These are phyloP conservation scores for Wickerhamomyces strasburgensis DNA, from an alignment of 805 yeast genomes.

Conservation along the genomic window DNA sequence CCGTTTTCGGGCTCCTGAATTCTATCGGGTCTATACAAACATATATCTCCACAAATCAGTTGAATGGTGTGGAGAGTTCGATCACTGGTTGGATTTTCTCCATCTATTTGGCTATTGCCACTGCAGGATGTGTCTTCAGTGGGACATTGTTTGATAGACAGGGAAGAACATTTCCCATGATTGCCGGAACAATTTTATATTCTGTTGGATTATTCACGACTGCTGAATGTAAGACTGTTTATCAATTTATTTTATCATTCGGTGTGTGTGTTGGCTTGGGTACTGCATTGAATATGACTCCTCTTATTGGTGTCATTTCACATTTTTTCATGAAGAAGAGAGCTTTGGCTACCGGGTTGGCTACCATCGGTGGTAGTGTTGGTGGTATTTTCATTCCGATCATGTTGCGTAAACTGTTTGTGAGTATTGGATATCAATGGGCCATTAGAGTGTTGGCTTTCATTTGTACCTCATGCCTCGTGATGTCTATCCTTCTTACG, in stretches of 20 bases:
- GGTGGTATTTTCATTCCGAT: constrained; percentile 57
- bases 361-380: constrained; percentile 51
- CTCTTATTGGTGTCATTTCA: constrained; percentile 54
- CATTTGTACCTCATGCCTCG: constrained; percentile 36
- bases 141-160: constrained; percentile 61
- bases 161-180: constrained; percentile 47
- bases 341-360: constrained; percentile 50
- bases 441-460: constrained; percentile 52
- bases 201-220: constrained; percentile 52
- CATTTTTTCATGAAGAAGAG: constrained; percentile 62
- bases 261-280: constrained; percentile 56
- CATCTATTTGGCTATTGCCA: constrained; percentile 47
- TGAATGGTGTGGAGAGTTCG: constrained; percentile 43
- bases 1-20: constrained; percentile 56
- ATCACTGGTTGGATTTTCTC: constrained; percentile 64
- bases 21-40: constrained; percentile 64
- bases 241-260: constrained; percentile 60
- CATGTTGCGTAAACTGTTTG: constrained; percentile 45
- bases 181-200: constrained; percentile 40
- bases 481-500: constrained; percentile 31
- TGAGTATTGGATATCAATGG: constrained; percentile 52
- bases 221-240: constrained; percentile 47
- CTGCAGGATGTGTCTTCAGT: constrained; percentile 45
- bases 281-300: constrained; percentile 55
- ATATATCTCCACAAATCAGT: constrained; percentile 50